phyloP scores from a whole-genome alignment of 2,329 filamentous ascomycete species.

The Paecilomyces sp. region DNA sequence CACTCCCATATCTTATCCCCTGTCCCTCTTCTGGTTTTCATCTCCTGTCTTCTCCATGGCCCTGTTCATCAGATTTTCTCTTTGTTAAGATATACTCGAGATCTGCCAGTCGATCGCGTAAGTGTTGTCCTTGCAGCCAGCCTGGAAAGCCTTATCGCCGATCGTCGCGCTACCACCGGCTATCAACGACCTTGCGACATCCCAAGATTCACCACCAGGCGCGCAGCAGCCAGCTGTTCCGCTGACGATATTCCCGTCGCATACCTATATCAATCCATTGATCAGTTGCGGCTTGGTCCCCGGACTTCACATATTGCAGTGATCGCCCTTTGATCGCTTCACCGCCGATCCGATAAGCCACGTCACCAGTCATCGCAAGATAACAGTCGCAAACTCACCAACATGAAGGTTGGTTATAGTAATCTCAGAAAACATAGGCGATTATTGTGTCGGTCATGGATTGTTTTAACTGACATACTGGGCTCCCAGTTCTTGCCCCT shows the following conservation, averaged over 20 bases:
- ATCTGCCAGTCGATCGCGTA: slow-evolving; percentile 35
- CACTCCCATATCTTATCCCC: slow-evolving; percentile 7
- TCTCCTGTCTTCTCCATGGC: slow-evolving; percentile 11
- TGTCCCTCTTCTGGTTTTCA: slow-evolving; percentile 2
- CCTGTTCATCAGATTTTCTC: slow-evolving; percentile 11
- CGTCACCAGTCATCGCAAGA: neutral
- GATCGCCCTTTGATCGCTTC: neutral
- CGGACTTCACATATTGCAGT: neutral
- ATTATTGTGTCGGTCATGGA: neutral
- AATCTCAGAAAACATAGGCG: neutral
- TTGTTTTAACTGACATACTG: slow-evolving; percentile 6
- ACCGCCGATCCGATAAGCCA: neutral
- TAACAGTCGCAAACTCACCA: slow-evolving; percentile 4
- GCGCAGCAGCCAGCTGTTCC: neutral
- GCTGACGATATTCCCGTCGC: neutral
- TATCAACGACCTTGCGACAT: neutral
- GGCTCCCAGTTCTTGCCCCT: slow-evolving; percentile 74
- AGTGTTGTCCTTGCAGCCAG: slow-evolving; percentile 39
- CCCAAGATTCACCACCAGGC: neutral
- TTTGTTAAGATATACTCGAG: slow-evolving; percentile 37
- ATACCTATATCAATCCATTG: neutral
- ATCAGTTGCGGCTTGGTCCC: neutral
- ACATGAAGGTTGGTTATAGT: neutral
- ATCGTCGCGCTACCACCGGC: slow-evolving; percentile 31
- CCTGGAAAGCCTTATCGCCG: slow-evolving; percentile 37